These are phyloP conservation scores for Aquanectria penicillioides DNA, from an alignment of 2,329 filamentous ascomycete genomes.

Conservation along the genomic window DNA sequence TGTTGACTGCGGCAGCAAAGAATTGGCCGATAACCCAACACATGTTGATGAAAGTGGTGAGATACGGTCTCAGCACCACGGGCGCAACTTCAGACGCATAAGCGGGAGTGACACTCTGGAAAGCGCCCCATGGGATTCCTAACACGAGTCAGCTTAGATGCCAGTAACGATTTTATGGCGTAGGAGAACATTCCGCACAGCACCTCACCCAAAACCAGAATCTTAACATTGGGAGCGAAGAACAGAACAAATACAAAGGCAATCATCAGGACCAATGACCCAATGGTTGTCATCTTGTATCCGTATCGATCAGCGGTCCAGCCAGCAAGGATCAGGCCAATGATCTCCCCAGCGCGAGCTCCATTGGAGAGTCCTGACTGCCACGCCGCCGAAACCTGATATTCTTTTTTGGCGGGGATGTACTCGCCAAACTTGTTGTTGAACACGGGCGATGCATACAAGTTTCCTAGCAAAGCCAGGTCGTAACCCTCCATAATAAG, in stretches of 20 bases:
- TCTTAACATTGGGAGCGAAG: slow-evolving; percentile 58
- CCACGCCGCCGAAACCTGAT: slow-evolving; percentile 64
- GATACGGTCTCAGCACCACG: slow-evolving; percentile 59
- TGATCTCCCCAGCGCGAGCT: slow-evolving; percentile 62
- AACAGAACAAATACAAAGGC: slow-evolving; percentile 64
- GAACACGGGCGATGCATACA: slow-evolving; percentile 59
- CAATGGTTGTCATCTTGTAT: slow-evolving; percentile 61
- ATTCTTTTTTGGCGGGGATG: slow-evolving; percentile 47
- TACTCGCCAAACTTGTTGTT: slow-evolving; percentile 57
- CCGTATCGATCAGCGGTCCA: slow-evolving; percentile 61
- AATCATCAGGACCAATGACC: slow-evolving; percentile 56
- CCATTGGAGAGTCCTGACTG: slow-evolving; percentile 66
- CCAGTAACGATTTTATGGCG: not conserved
- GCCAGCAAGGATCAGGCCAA: slow-evolving; percentile 65
- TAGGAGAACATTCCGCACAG: slow-evolving; percentile 46
- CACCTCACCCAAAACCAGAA: slow-evolving; percentile 60
- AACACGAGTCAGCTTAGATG: slow-evolving; percentile 21
- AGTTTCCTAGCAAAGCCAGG: slow-evolving; percentile 58
- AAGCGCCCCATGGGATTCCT: slow-evolving; percentile 64
- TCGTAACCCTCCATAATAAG: slow-evolving; percentile 65
- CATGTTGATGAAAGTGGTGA: slow-evolving; percentile 66
- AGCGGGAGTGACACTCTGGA: slow-evolving; percentile 61
- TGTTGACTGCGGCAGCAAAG: slow-evolving; percentile 58
- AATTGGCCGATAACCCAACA: slow-evolving; percentile 68
- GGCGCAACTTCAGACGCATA: slow-evolving; percentile 65